A percentile compares a stretch with the other conserved stretches of the same genome.
These are phyloP conservation scores for Spizellomyces sp. DNA, from an alignment of 192 early-diverging fungal genomes.

Conservation along the genomic window DNA sequence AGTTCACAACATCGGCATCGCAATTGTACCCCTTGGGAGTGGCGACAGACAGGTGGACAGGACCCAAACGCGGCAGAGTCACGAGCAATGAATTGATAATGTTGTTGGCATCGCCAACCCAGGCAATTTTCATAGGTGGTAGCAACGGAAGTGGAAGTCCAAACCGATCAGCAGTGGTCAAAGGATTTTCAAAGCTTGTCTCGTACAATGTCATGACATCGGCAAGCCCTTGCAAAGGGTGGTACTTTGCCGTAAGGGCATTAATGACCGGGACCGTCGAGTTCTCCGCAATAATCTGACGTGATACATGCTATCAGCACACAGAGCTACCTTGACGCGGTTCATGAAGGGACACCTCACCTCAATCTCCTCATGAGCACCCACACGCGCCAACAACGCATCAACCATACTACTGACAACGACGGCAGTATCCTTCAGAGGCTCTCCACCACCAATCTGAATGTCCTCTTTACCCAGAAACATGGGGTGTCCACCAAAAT, in stretches of 20 bases:
- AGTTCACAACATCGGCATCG: conserved; percentile 67
- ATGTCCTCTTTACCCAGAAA: conserved; percentile 95
- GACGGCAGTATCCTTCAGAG: conserved; percentile 82
- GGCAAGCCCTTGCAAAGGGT: conserved; percentile 96
- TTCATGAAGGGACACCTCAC: conserved; percentile 35
- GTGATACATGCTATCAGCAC: not conserved
- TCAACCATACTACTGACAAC: conserved; percentile 97
- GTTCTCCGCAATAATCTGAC: conserved; percentile 78
- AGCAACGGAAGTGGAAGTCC: conserved; percentile 53
- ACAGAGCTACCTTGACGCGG: not conserved
- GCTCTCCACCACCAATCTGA: conserved; percentile 95
- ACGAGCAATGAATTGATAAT: conserved; percentile 89
- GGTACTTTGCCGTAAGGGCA: conserved; percentile 91
- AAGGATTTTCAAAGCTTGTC: conserved; percentile 47
- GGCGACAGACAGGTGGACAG: conserved; percentile 74
- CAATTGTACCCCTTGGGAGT: conserved; percentile 83
- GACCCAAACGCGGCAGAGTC: conserved; percentile 84
- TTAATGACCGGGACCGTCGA: conserved; percentile 94
- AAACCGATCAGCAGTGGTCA: conserved; percentile 6
- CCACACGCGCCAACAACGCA: conserved; percentile 92
- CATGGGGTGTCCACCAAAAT: conserved; percentile 93
- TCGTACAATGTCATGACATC: conserved; percentile 97
- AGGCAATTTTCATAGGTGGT: conserved; percentile 81
- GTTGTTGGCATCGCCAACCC: conserved; percentile 99
- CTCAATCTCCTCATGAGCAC: conserved; percentile 86